Conservation (phyloP, 345 rosid species). For the Murraya koenigii region DNA sequence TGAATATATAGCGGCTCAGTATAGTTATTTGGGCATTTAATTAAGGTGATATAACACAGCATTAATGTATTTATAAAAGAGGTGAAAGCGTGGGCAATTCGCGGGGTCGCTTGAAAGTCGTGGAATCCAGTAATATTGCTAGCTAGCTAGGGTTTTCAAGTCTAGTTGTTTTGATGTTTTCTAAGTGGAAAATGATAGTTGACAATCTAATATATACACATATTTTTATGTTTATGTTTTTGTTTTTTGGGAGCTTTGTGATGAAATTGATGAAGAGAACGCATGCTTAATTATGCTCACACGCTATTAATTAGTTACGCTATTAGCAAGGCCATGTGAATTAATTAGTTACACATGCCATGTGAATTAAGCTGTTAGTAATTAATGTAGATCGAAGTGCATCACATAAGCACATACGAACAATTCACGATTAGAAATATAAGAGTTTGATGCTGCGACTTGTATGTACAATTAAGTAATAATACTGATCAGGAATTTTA, state of each 20-base stretch:
- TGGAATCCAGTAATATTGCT: conserved; percentile 6
- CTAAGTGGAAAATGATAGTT: conserved; percentile 5
- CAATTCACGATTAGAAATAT: no score
- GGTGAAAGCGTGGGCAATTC: conserved; percentile 52
- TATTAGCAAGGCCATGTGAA: no score
- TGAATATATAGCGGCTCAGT: neutral
- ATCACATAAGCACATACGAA: no score
- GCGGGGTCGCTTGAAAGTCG: conserved; percentile 23
- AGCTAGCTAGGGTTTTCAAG: neutral
- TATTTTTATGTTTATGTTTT: neutral
- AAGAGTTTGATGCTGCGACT: no score
- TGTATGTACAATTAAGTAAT: no score
- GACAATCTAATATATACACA: neutral
- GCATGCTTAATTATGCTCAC: neutral
- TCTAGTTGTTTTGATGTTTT: neutral
- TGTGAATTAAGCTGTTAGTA: no score
- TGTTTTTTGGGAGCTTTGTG: neutral
- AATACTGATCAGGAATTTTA: neutral
- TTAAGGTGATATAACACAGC: neutral
- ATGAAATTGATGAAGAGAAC: neutral
- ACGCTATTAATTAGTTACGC: no score
- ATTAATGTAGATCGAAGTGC: no score
- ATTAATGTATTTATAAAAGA: neutral
- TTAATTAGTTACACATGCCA: no score
- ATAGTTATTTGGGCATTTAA: neutral